A percentile compares a stretch with the other conserved stretches of the same genome.
Evolutionary conservation across 352 stramenopile genomes (phyloP).

Genomic region (Globisporangium middletonii): DNA sequence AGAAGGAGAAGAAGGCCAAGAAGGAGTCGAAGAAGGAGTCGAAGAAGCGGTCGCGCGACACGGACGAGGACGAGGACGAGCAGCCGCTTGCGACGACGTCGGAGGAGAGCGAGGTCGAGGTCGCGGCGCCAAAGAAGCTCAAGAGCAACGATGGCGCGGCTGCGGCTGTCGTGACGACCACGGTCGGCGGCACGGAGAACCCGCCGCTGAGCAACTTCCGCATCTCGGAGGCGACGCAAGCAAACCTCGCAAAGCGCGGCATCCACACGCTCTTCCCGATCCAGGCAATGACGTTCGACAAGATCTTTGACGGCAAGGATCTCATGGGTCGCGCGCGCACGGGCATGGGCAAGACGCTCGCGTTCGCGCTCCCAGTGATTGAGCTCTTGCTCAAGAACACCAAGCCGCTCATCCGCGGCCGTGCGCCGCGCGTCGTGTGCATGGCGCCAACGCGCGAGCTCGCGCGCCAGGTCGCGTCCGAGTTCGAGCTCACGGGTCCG

Average conservation of each 20-base stretch:
- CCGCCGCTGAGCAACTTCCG: slow-evolving; percentile 66
- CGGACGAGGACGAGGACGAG: slow-evolving; percentile 18
- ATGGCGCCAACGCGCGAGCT: slow-evolving; percentile 97
- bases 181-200: slow-evolving; percentile 51
- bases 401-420: slow-evolving; percentile 58
- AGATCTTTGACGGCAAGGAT: slow-evolving; percentile 94
- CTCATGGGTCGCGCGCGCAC: slow-evolving; percentile 96
- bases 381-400: slow-evolving; percentile 87
- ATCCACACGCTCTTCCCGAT: slow-evolving; percentile 90
- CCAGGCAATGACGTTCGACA: slow-evolving; percentile 93
- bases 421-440: slow-evolving; percentile 90
- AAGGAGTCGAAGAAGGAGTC: slow-evolving; percentile 72
- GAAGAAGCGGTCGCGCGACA: slow-evolving; percentile 62
- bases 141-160: slow-evolving; percentile 9
- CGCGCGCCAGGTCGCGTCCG: slow-evolving; percentile 93
- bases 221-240: slow-evolving; percentile 56
- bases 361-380: slow-evolving; percentile 96
- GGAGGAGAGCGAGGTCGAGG: slow-evolving; percentile 48
- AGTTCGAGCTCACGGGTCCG: slow-evolving; percentile 82
- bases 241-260: slow-evolving; percentile 62
- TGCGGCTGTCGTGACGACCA: slow-evolving; percentile 9
- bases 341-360: slow-evolving; percentile 98
- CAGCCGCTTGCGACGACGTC: slow-evolving; percentile 36
- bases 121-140: slow-evolving; percentile 23
- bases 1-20: slow-evolving; percentile 51